phyloP scores from a whole-genome alignment of 352 stramenopile genomes.

The Globisporangium splendens region DNA sequence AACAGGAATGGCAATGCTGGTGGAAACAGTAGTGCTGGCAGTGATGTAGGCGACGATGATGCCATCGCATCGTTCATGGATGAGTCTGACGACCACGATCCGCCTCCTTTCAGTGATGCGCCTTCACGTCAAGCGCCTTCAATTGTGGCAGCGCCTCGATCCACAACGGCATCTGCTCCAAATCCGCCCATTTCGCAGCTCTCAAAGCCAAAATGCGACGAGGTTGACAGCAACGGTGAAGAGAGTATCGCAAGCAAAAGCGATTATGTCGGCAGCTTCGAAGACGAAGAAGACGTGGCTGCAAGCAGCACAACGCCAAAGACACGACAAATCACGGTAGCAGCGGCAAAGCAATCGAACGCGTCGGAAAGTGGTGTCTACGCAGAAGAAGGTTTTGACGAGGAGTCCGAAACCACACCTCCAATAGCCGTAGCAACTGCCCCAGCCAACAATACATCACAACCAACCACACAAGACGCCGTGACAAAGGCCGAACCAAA shows the following conservation, averaged over 20 bases:
- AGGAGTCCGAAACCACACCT: slow-evolving; percentile 25
- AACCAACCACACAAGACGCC: neutral
- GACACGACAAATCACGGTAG: neutral
- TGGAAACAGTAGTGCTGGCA: slow-evolving; percentile 9
- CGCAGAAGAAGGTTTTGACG: slow-evolving; percentile 54
- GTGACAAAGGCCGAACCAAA: slow-evolving; percentile 21
- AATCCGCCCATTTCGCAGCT: neutral
- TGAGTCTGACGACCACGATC: slow-evolving; percentile 13
- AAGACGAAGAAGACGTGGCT: neutral
- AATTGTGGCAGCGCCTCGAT: neutral
- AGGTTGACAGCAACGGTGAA: slow-evolving; percentile 16
- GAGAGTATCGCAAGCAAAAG: slow-evolving; percentile 36
- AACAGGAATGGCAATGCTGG: neutral
- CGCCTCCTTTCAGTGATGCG: slow-evolving; percentile 12
- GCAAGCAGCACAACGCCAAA: neutral
- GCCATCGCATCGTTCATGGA: slow-evolving; percentile 13
- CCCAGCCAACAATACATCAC: neutral
- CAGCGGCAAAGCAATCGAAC: slow-evolving; percentile 1
- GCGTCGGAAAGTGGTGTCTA: slow-evolving; percentile 44
- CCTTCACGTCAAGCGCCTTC: neutral
- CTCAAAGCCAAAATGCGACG: neutral
- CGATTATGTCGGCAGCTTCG: slow-evolving; percentile 19
- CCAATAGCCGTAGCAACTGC: neutral
- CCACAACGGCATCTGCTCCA: neutral
- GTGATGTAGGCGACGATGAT: slow-evolving; percentile 11